Conservation (phyloP, 1,284 basidiomycete genomes). For the Marasmius sp. region DNA sequence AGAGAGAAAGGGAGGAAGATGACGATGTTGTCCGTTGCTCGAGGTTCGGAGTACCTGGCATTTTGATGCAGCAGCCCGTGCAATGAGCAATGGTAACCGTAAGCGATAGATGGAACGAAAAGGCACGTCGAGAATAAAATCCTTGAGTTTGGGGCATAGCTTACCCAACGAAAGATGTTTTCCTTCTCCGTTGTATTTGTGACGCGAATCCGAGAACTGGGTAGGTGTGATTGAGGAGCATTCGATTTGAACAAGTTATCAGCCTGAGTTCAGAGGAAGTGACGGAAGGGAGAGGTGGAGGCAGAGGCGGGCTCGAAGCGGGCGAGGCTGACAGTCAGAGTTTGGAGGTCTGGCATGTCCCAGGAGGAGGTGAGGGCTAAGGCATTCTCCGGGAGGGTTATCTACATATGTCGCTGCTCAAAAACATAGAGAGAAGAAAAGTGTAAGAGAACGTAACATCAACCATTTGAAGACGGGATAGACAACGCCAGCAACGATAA, state of each 20-base stretch:
- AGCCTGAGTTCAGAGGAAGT: conserved; percentile 68
- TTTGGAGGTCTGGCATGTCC: conserved; percentile 56
- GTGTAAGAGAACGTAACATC: not conserved
- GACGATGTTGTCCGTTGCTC: too few species aligned
- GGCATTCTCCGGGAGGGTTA: not conserved
- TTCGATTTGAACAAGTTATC: conserved; percentile 60
- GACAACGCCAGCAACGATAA: not conserved
- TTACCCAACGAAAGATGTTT: conserved; percentile 51
- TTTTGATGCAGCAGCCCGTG: too few species aligned
- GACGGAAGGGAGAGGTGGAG: conserved; percentile 48
- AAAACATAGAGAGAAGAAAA: not conserved
- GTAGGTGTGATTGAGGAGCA: conserved; percentile 48
- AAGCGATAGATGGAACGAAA: too few species aligned
- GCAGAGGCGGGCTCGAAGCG: conserved; percentile 13
- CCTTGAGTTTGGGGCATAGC: conserved; percentile 60
- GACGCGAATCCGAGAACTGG: conserved; percentile 11
- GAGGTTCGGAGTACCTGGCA: too few species aligned
- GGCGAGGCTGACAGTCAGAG: conserved; percentile 66
- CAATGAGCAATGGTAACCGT: too few species aligned
- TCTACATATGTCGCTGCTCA: not conserved
- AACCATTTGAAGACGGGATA: not conserved
- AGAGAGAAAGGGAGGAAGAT: too few species aligned
- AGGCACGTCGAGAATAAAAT: too few species aligned
- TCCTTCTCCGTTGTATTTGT: conserved; percentile 1
- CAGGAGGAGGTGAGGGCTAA: not conserved